Conservation (phyloP, 768 basidiomycete species). For the Calocera viscosa region DNA sequence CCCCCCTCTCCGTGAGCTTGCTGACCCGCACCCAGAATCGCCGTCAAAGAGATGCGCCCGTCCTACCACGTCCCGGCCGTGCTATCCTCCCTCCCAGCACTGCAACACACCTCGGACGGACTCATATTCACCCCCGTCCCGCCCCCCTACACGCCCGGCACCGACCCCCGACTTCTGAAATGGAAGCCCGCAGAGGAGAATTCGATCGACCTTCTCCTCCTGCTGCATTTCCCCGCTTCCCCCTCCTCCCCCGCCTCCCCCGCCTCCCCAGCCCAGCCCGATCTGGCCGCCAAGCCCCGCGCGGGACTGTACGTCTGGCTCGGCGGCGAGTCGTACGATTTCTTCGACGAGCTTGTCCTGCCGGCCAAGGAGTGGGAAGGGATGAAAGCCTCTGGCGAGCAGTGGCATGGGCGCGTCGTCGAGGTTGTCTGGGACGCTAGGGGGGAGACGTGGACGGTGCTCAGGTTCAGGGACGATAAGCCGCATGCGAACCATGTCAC, state of each 20-base stretch:
- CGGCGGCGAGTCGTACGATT: conserved; percentile 64
- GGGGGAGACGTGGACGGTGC: conserved; percentile 65
- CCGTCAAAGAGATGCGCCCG: conserved; percentile 73
- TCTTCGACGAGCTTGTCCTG: conserved; percentile 74
- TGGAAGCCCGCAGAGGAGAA: conserved; percentile 99
- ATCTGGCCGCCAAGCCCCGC: conserved; percentile 71
- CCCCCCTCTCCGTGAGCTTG: background rate
- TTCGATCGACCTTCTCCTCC: conserved; percentile 92
- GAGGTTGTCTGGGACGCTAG: conserved; percentile 81
- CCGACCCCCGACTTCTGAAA: conserved; percentile 88
- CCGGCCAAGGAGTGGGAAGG: conserved; percentile 86
- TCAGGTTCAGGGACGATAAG: conserved; percentile 93
- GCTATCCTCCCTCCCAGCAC: conserved; percentile 66
- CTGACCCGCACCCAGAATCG: conserved; percentile 41
- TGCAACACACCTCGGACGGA: conserved; percentile 90
- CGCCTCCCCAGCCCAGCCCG: conserved; percentile 46
- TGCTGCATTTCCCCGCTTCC: conserved; percentile 78
- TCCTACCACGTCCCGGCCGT: conserved; percentile 84
- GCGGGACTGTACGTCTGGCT: conserved; percentile 76
- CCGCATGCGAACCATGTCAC: conserved; percentile 76
- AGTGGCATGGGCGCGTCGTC: conserved; percentile 84
- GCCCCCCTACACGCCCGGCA: conserved; percentile 67
- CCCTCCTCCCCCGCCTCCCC: conserved; percentile 37
- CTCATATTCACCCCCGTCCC: conserved; percentile 90
- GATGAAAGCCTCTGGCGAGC: conserved; percentile 75